Evolutionary conservation across 495 filamentous ascomycete species (phyloP).

Genomic region (Penicillium chermesinum): DNA sequence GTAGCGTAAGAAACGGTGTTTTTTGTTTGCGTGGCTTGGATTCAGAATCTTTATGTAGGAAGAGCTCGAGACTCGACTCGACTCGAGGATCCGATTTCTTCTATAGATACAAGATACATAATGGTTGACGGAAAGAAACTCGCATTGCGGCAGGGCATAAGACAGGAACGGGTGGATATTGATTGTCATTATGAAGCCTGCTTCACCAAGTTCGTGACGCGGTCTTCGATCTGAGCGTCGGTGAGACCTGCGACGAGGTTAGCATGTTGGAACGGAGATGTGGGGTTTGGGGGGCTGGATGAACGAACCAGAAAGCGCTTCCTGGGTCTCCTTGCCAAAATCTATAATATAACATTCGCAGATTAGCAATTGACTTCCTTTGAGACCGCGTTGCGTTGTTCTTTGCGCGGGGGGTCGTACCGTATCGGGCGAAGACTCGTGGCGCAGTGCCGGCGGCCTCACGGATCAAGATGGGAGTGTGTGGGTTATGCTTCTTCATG

Average conservation of each 20-base stretch:
- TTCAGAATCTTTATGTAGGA: no score
- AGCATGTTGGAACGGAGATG: slow-evolving; percentile 3
- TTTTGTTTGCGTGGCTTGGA: no score
- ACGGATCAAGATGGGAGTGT: slow-evolving; percentile 89
- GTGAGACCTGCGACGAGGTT: slow-evolving; percentile 59
- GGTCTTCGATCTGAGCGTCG: slow-evolving; percentile 89
- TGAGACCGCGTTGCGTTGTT: not conserved
- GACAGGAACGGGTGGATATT: slow-evolving; percentile 8
- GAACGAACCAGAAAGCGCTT: slow-evolving; percentile 66
- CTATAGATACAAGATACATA: slow-evolving; percentile 37
- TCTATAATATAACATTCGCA: slow-evolving; percentile 42
- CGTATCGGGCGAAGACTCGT: slow-evolving; percentile 87
- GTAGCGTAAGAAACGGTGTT: no score
- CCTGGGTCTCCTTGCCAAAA: slow-evolving; percentile 82
- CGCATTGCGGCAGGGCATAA: slow-evolving; percentile 23
- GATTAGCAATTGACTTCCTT: not conserved
- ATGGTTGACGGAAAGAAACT: slow-evolving; percentile 24
- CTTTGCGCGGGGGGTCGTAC: slow-evolving; percentile 43
- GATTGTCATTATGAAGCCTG: slow-evolving; percentile 33
- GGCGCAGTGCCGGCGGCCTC: slow-evolving; percentile 80
- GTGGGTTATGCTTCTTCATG: slow-evolving; percentile 98
- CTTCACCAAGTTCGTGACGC: slow-evolving; percentile 78
- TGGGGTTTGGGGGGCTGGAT: not conserved
- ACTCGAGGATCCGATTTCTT: slow-evolving; percentile 30
- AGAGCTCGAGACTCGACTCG: slow-evolving; percentile 3